A percentile compares a stretch with the other conserved stretches of the same genome.
Conservation (phyloP, 176 grass and related monocot genomes). For the Rhynchospora tenuis region DNA sequence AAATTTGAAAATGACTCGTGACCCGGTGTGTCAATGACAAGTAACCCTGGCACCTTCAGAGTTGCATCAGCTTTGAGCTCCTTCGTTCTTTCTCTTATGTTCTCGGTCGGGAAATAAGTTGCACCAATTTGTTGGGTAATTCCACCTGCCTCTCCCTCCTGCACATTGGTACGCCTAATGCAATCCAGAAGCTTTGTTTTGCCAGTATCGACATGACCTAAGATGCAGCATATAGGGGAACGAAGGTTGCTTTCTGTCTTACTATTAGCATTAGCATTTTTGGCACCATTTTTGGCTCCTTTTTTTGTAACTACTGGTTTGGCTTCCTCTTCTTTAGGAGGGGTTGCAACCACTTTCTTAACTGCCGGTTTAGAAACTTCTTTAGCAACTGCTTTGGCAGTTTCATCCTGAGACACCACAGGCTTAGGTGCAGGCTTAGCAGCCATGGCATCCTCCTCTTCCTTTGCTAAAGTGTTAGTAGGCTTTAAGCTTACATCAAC, state of each 20-base stretch:
- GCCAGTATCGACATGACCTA: constrained; percentile 92
- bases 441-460: constrained; percentile 43
- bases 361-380: constrained; percentile 28
- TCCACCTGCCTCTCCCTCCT: constrained; percentile 92
- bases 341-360: constrained; percentile 49
- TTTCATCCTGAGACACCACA: constrained; percentile 36
- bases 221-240: constrained; percentile 96
- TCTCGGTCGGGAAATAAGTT: constrained; percentile 92
- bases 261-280: constrained; percentile 43
- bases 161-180: constrained; percentile 84
- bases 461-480: constrained; percentile 54
- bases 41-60: constrained; percentile 85
- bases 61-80: constrained; percentile 90
- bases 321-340: constrained; percentile 36
- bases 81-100: constrained; percentile 95
- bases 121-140: constrained; percentile 98
- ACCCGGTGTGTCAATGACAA: constrained; percentile 97
- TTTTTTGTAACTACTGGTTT: constrained; percentile 30
- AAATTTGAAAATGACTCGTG: constrained; percentile 91
- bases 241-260: constrained; percentile 56
- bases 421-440: constrained; percentile 34
- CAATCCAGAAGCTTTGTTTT: constrained; percentile 92
- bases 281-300: constrained; percentile 30
- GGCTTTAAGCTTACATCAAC: constrained; percentile 74
- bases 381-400: constrained; percentile 31